phyloP scores from a whole-genome alignment of 345 rosid species.

The Firmiana major region DNA sequence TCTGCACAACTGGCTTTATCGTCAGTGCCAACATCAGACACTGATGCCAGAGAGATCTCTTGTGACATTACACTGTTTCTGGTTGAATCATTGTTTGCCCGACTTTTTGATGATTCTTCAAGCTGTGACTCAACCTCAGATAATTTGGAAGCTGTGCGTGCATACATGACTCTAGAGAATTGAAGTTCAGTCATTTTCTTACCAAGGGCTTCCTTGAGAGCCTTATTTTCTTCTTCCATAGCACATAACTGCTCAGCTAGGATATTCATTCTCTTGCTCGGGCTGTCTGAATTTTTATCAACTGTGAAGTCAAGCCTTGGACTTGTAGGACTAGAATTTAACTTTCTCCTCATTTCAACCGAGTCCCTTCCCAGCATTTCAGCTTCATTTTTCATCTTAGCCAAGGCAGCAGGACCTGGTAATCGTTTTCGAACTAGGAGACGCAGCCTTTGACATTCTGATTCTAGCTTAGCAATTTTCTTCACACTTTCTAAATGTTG shows the following conservation, averaged over 20 bases:
- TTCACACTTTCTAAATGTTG: conserved; percentile 77
- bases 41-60: conserved; percentile 49
- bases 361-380: conserved; percentile 65
- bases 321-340: conserved; percentile 29
- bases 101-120: conserved; percentile 48
- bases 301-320: conserved; percentile 27
- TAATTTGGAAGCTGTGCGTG: conserved; percentile 55
- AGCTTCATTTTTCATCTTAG: conserved; percentile 79
- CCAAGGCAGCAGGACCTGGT: conserved; percentile 80
- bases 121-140: conserved; percentile 59
- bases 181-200: conserved; percentile 74
- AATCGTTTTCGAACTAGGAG: conserved; percentile 73
- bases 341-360: conserved; percentile 39
- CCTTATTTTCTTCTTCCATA: conserved; percentile 77
- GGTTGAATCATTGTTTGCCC: conserved; percentile 36
- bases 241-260: conserved; percentile 61
- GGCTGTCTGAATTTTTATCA: conserved; percentile 28
- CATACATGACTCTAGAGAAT: conserved; percentile 57
- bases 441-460: conserved; percentile 87
- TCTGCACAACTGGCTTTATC: conserved; percentile 68
- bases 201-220: conserved; percentile 61
- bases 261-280: conserved; percentile 38
- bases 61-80: conserved; percentile 34
- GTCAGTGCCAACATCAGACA: conserved; percentile 68
- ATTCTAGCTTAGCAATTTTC: conserved; percentile 81